Percentiles rank a stretch among this genome's conserved stretches.
Conservation (phyloP, 768 basidiomycete genomes). For the Termitomyces sp. region DNA sequence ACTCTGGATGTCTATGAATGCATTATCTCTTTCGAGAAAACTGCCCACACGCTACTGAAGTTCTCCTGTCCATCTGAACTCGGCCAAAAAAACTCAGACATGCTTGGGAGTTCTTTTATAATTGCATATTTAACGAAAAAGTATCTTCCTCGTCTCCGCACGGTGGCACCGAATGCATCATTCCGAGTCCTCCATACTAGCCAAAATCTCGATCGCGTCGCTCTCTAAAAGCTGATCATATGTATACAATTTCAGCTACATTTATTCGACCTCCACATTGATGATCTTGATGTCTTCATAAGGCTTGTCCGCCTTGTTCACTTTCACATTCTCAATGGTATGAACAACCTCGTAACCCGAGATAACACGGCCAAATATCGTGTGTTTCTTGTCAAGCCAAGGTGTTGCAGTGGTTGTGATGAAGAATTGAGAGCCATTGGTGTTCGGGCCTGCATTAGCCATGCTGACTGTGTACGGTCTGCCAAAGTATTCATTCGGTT, state of each 20-base stretch:
- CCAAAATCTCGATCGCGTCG: constrained; percentile 41
- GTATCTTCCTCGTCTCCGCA: constrained; percentile 27
- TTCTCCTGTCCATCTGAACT: constrained; percentile 49
- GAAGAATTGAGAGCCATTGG: constrained; percentile 98
- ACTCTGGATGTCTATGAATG: constrained; percentile 49
- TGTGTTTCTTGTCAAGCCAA: constrained; percentile 90
- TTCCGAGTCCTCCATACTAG: constrained; percentile 26
- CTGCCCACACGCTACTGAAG: constrained; percentile 38
- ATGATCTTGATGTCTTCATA: constrained; percentile 92
- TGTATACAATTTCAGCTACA: background rate
- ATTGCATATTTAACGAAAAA: constrained; percentile 23
- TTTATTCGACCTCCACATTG: constrained; percentile 68
- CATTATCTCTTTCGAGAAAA: constrained; percentile 15
- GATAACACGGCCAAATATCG: constrained; percentile 87
- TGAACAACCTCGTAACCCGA: constrained; percentile 89
- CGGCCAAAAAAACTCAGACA: constrained; percentile 10
- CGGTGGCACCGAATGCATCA: constrained; percentile 13
- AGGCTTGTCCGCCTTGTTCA: constrained; percentile 81
- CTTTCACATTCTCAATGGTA: constrained; percentile 86
- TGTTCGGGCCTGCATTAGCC: constrained; percentile 87
- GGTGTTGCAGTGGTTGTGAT: constrained; percentile 93
- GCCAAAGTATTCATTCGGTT: background rate
- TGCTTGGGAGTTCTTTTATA: constrained; percentile 20
- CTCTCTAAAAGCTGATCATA: constrained; percentile 27
- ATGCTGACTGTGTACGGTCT: constrained; percentile 95